Evolutionary conservation across 2,329 filamentous ascomycete species (phyloP), one percentile per base, ranked within the genome.

Genomic region (Venturia oleaginea): DNA sequence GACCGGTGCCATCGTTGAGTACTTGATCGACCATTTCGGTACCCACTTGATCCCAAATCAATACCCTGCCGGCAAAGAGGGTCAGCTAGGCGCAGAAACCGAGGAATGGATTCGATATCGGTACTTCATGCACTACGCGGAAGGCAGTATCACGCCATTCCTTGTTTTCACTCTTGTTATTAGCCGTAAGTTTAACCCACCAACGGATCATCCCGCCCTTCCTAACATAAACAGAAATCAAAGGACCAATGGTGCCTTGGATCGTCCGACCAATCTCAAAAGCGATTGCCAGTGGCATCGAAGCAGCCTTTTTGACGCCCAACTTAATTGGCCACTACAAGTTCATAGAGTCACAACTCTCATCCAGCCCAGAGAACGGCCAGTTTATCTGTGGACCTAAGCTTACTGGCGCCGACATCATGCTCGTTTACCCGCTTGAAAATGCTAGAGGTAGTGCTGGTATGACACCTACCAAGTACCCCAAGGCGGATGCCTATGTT

Each of bases 51-150:
- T 82, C 11, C 85, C 84, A 0, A 74, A 76, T 65, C 76, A 80
- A 37, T 87, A 82, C 68, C 73, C 75, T 2, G 75, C 79, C 6
- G 83, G 81, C 43, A 79, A 80, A 64, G 82, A 86, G 59, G 81
- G 79, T 4, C 72, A 81, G 37, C 72, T 85, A 17, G 82, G 83
- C 7, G 82, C 77, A 4, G 85, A 87, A 74, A 84, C 79, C 0
- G 84, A 86, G 69, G 76, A 79, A 66, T 87, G 83, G 81, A 71
- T 85, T 71, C 78, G 84, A 51, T 85, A 86, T 70, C 78, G 81
- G 71, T 90, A 91, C 72, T 85, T 85, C 68, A 84, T 96, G 81
- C 89, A 96, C 73, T 97, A 92, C 75, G 82, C 85, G 5, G 93
- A 97, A 77, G 93, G 92, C 13, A 90, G 84, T 66, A 76, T 97